phyloP scores from a whole-genome alignment of 2,329 filamentous ascomycete genomes.

The Cryphonectria nitschkei region DNA sequence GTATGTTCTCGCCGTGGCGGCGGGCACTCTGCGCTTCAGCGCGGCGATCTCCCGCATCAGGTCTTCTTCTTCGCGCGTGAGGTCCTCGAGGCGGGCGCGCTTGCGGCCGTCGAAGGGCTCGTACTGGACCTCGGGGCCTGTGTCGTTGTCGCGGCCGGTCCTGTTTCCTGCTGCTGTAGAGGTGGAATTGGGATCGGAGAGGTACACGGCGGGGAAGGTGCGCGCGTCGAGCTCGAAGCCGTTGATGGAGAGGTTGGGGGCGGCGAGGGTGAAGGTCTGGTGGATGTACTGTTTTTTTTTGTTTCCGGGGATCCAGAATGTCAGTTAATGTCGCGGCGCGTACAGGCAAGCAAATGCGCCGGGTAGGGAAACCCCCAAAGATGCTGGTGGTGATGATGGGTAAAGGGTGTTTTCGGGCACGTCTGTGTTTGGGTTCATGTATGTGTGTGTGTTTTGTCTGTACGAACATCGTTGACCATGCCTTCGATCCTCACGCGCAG shows the following conservation, averaged over 20 bases:
- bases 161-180: background rate
- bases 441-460: constrained; percentile 1
- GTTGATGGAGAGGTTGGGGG: constrained; percentile 66
- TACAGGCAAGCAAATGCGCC: background rate
- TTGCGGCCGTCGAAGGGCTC: constrained; percentile 65
- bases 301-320: background rate
- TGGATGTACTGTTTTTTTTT: constrained; percentile 58
- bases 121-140: constrained; percentile 47
- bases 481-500: constrained; percentile 62
- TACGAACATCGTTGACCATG: constrained; percentile 60
- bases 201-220: constrained; percentile 38
- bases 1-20: constrained; percentile 47
- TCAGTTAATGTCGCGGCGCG: background rate
- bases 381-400: background rate
- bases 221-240: constrained; percentile 54
- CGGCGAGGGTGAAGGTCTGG: constrained; percentile 61
- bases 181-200: constrained; percentile 19
- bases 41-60: constrained; percentile 65
- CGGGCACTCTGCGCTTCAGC: constrained; percentile 59
- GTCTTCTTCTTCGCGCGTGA: constrained; percentile 66
- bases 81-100: constrained; percentile 61
- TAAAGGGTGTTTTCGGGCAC: too few species aligned
- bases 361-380: background rate
- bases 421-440: background rate
- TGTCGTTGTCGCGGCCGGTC: constrained; percentile 17